Conservation (phyloP, 1,284 basidiomycete species). For the Melampsora americana region DNA sequence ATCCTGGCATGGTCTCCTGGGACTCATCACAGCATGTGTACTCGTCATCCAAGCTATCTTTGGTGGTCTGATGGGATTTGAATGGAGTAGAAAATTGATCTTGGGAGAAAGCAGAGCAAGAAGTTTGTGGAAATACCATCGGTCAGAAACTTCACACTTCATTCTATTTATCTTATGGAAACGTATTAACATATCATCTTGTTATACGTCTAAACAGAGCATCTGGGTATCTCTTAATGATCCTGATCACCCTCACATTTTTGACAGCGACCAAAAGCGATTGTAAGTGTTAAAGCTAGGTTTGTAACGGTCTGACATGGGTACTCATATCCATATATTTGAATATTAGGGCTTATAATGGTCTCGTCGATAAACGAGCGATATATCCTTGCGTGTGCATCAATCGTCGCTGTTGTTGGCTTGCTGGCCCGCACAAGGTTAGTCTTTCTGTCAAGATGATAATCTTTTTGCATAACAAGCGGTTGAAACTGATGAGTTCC, state of each 20-base stretch:
- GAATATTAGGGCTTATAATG: conserved; percentile 1
- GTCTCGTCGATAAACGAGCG: not conserved
- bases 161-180: not conserved
- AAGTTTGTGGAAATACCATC: conserved; percentile 40
- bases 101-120: conserved; percentile 28
- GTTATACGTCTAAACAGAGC: not conserved
- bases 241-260: conserved; percentile 28
- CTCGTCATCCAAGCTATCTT: conserved; percentile 30
- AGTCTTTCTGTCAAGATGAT: not conserved
- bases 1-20: conserved; percentile 41
- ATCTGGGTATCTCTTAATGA: conserved; percentile 30
- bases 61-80: conserved; percentile 39
- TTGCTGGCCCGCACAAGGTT: conserved; percentile 23
- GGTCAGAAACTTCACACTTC: conserved; percentile 9
- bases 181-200: not conserved
- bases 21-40: conserved; percentile 20
- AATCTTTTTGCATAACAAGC: no score
- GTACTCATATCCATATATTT: not conserved
- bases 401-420: conserved; percentile 31
- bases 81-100: conserved; percentile 21
- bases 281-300: conserved; percentile 17
- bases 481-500: no score
- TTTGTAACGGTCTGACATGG: not conserved
- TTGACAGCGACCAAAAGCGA: conserved; percentile 36
- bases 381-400: conserved; percentile 19